Percentiles rank a stretch among this genome's conserved stretches.
phyloP scores from a whole-genome alignment of 805 yeast species.

The Torulaspora maleeae region DNA sequence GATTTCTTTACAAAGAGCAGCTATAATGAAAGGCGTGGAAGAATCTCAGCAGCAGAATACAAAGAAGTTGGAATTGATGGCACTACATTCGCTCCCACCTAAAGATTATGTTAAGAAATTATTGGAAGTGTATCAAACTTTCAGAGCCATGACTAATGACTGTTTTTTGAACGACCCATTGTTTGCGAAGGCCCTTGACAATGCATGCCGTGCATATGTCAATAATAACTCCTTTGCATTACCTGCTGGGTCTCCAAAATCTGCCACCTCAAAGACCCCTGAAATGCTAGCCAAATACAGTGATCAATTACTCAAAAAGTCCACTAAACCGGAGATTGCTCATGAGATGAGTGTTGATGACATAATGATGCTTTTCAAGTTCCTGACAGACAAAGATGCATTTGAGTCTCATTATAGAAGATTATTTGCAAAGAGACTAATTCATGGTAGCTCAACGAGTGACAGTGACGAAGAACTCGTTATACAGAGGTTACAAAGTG shows the following conservation, averaged over 20 bases:
- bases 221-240: constrained; percentile 79
- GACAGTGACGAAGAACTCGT: constrained; percentile 78
- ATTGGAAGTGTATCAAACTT: constrained; percentile 63
- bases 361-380: constrained; percentile 80
- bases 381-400: constrained; percentile 88
- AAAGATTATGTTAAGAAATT: constrained; percentile 74
- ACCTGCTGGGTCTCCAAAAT: constrained; percentile 46
- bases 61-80: constrained; percentile 41
- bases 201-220: constrained; percentile 80
- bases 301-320: constrained; percentile 74
- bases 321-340: constrained; percentile 64
- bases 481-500: constrained; percentile 80
- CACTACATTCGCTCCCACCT: constrained; percentile 41
- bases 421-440: constrained; percentile 80
- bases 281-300: constrained; percentile 86
- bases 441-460: constrained; percentile 77
- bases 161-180: constrained; percentile 62
- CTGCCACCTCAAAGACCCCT: constrained; percentile 71
- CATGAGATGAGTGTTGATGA: constrained; percentile 76
- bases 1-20: constrained; percentile 21
- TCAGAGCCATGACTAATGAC: constrained; percentile 34
- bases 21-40: constrained; percentile 13
- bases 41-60: constrained; percentile 28
- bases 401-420: constrained; percentile 92
- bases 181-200: constrained; percentile 82